These are phyloP conservation scores for Pisolithus tinctorius DNA, from an alignment of 768 basidiomycete species.

Conservation along the genomic window DNA sequence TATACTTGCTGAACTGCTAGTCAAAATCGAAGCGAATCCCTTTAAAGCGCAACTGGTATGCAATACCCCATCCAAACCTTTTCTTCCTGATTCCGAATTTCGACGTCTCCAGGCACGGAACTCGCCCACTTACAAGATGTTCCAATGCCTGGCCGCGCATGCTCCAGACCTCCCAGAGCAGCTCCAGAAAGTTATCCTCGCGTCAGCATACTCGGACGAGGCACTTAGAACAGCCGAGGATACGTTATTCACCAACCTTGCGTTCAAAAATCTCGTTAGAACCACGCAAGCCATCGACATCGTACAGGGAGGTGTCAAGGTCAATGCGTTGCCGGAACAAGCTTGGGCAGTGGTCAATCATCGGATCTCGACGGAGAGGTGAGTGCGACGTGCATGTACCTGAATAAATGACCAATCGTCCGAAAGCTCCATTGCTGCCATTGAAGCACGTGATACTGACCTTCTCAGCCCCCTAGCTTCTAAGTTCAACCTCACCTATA, in stretches of 20 bases:
- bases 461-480: constrained; percentile 39
- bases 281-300: constrained; percentile 80
- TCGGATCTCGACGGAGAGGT: constrained; percentile 60
- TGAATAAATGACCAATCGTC: neutral
- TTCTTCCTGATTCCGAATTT: neutral
- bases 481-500: constrained; percentile 52
- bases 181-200: constrained; percentile 46
- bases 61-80: constrained; percentile 3
- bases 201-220: constrained; percentile 15
- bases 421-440: constrained; percentile 35
- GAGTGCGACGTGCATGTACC: constrained; percentile 1
- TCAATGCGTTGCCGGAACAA: constrained; percentile 74
- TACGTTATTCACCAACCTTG: neutral
- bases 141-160: constrained; percentile 64
- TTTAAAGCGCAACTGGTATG: constrained; percentile 43
- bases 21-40: constrained; percentile 63
- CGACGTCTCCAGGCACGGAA: constrained; percentile 36
- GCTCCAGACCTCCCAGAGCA: constrained; percentile 44
- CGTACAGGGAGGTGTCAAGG: constrained; percentile 58
- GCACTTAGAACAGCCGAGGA: constrained; percentile 5
- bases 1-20: constrained; percentile 65
- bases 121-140: constrained; percentile 50
- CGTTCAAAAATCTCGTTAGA: constrained; percentile 40
- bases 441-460: constrained; percentile 37
- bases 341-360: constrained; percentile 68